Base-by-base conservation (phyloP, 495 filamentous ascomycete genomes). In the Poronia punctata region DNA sequence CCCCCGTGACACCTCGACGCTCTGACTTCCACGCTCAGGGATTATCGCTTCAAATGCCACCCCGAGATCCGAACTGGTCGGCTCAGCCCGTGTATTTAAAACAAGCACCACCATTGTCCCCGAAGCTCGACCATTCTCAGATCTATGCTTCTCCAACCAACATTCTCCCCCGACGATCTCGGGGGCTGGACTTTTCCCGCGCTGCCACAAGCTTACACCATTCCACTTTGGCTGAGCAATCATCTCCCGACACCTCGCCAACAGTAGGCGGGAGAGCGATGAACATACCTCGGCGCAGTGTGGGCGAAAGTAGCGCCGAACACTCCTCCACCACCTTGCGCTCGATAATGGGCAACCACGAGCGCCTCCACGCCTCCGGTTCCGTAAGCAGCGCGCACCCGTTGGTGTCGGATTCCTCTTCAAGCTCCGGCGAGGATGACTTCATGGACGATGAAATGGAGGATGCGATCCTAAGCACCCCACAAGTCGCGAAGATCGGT, bases 141-240 rank as follows among this genome's bases (percentile, higher is more conserved):
- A 84, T 79, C 21, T 95, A 92, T 66, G 83, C 84, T 31, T 87
- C 87, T 3, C 69, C 69, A n/a, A 57, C 59, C 29, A 92, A 86
- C 11, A 81, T 89, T 12, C 74, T 96, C 10, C 89, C 89, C 31
- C 74, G 89, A 35, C 80, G 88, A 35, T 93, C 87, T 5, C 78
- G 89, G 17, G 88, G 88, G 20, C 64, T 94, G 35, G 89, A 96
- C 56, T 95, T 92, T 61, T 86, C 88, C n/a, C 75, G 89, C 48
- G 88, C 87, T 30, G 90, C 88, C 42, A 97, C 92, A 4, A 94
- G 88, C 49, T 74, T 98, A 8, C 92, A 98, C 65, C 93, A 97
- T 61, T 96, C 92, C 16, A 97, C 84, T 2, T 72, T 96, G 6
- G 88, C 88, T 29, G 82, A 84, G 39, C 82, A 88, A 50, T 82